phyloP scores from a whole-genome alignment of 2,329 filamentous ascomycete genomes.

The Davidsoniella neocaledoniae region DNA sequence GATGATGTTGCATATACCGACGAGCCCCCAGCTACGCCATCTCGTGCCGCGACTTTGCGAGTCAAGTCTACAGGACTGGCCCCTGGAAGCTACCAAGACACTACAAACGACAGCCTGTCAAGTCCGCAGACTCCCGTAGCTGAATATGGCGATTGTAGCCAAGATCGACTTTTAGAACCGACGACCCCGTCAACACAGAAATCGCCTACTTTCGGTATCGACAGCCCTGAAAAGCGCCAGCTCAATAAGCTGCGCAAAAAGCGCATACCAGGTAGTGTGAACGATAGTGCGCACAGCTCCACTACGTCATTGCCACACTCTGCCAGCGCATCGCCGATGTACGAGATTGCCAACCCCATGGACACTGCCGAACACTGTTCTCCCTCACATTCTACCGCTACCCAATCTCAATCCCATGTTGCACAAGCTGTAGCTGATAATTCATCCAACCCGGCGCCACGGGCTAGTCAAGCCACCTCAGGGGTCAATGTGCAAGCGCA shows the following conservation, averaged over 20 bases:
- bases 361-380: conserved; percentile 18
- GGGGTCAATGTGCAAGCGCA: conserved; percentile 14
- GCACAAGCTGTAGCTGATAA: conserved; percentile 15
- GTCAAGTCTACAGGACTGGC: not conserved
- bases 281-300: conserved; percentile 82
- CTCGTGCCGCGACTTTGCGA: conserved; percentile 4
- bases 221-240: conserved; percentile 44
- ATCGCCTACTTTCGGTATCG: conserved; percentile 43
- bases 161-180: conserved; percentile 29
- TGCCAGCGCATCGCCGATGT: conserved; percentile 28
- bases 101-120: conserved; percentile 16
- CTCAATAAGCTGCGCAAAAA: conserved; percentile 91
- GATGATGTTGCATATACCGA: conserved; percentile 4
- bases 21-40: not conserved
- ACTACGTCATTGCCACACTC: conserved; percentile 49
- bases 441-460: conserved; percentile 30
- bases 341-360: conserved; percentile 30
- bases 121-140: conserved; percentile 18
- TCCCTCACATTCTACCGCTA: conserved; percentile 2
- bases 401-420: no score
- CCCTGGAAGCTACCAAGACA: conserved; percentile 17
- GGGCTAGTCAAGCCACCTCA: conserved; percentile 27
- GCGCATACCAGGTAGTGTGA: conserved; percentile 55
- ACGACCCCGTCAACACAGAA: conserved; percentile 24
- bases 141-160: conserved; percentile 26